Conservation (phyloP, 345 rosid species). For the Citrus sp. region DNA sequence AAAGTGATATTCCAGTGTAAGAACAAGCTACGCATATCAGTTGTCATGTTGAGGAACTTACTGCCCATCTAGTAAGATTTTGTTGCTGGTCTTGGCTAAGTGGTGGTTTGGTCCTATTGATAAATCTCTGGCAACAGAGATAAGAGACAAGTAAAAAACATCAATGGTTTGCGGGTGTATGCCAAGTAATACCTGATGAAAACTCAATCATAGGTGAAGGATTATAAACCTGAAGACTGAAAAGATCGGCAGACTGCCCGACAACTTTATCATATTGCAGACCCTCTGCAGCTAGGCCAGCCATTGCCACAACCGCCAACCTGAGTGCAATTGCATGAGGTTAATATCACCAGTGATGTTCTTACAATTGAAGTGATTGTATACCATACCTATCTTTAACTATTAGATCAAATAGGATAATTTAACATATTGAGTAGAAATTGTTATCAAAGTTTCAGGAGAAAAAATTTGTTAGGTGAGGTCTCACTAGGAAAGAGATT, state of each 20-base stretch:
- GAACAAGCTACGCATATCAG: neutral
- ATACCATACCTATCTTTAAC: neutral
- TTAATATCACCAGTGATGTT: neutral
- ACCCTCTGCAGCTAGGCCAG: slow-evolving; percentile 96
- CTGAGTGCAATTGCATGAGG: slow-evolving; percentile 29
- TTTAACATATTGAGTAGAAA: neutral
- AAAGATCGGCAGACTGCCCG: slow-evolving; percentile 97
- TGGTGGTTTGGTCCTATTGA: slow-evolving; percentile 78
- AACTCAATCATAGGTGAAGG: neutral
- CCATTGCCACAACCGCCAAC: slow-evolving; percentile 87
- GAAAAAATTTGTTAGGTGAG: neutral
- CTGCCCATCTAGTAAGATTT: slow-evolving; percentile 98
- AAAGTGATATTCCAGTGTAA: neutral
- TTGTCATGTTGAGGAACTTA: slow-evolving; percentile 29
- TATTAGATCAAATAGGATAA: neutral
- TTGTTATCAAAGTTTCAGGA: neutral
- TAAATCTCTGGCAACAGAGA: slow-evolving; percentile 56
- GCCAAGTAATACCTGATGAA: neutral
- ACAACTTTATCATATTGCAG: slow-evolving; percentile 84
- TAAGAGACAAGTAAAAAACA: neutral
- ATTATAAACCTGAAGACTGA: slow-evolving; percentile 76
- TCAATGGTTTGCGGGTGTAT: neutral
- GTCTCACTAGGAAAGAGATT: neutral
- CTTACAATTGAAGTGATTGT: neutral
- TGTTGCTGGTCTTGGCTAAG: slow-evolving; percentile 86